phyloP scores from a whole-genome alignment of 2,329 filamentous ascomycete species.

The Ilyonectria robusta region DNA sequence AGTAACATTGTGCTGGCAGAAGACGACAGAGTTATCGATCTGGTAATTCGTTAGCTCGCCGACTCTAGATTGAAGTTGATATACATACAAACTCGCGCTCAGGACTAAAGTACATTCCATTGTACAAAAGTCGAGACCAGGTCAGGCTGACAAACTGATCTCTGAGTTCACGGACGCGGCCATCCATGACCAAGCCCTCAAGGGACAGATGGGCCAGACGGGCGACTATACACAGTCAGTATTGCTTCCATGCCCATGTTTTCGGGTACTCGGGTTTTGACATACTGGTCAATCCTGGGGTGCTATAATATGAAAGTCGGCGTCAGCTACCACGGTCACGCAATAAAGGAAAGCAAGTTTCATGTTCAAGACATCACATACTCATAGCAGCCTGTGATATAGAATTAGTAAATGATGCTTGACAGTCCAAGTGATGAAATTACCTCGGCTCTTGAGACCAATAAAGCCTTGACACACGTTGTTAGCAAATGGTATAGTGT shows the following conservation, averaged over 20 bases:
- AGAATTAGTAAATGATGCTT: constrained; percentile 29
- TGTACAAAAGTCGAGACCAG: constrained; percentile 61
- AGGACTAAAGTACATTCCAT: constrained; percentile 69
- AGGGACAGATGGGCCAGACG: constrained; percentile 41
- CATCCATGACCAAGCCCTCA: constrained; percentile 69
- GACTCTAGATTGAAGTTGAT: not conserved
- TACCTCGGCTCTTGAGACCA: constrained; percentile 59
- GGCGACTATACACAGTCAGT: too few relatives aligned
- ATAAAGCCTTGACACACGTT: constrained; percentile 41
- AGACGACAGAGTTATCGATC: constrained; percentile 71
- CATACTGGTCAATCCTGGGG: too few relatives aligned
- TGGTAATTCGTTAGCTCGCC: not conserved
- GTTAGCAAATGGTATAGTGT: too few relatives aligned
- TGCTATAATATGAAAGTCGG: too few relatives aligned
- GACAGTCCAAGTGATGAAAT: constrained; percentile 37
- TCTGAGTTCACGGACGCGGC: too few relatives aligned
- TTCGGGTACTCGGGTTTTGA: too few relatives aligned
- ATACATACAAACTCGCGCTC: constrained; percentile 59
- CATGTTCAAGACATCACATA: too few relatives aligned
- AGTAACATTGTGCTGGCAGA: constrained; percentile 64
- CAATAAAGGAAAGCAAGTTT: too few relatives aligned
- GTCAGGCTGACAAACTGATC: too few relatives aligned
- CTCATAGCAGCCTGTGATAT: too few relatives aligned
- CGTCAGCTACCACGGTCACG: too few relatives aligned
- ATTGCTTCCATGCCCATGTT: too few relatives aligned